Evolutionary conservation across 2,329 filamentous ascomycete species (phyloP).

Genomic region (Colletotrichum chrysophilum): DNA sequence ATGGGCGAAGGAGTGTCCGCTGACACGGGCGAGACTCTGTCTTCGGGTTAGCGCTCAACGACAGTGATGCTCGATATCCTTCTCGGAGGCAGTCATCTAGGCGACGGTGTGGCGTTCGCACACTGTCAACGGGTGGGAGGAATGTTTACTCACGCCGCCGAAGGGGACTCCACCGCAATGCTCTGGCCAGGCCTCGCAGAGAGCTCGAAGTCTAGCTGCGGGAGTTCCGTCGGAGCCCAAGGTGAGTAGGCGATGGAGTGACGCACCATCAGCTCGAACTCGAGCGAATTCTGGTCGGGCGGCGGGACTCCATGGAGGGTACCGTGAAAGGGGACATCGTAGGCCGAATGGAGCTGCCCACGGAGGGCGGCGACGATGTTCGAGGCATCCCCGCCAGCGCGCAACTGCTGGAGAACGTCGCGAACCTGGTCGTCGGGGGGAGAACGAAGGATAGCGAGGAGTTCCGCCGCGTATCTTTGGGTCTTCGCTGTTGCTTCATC

Average conservation of each 20-base stretch:
- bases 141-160: neutral
- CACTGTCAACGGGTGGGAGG: neutral
- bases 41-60: neutral
- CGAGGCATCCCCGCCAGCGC: neutral
- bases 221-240: slow-evolving; percentile 1
- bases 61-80: neutral
- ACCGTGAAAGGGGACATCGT: neutral
- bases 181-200: neutral
- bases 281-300: neutral
- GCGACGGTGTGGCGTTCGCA: neutral
- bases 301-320: neutral
- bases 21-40: neutral
- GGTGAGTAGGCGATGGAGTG: slow-evolving; percentile 4
- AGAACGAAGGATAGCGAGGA: neutral
- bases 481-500: neutral
- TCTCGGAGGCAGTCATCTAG: neutral
- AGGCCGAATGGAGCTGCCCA: neutral
- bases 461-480: neutral
- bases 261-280: slow-evolving; percentile 12
- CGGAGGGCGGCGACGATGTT: neutral
- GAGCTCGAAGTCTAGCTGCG: neutral
- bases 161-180: neutral
- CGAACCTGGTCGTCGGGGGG: neutral
- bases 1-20: neutral
- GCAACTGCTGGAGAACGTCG: neutral